Conservation (phyloP, 2,329 filamentous ascomycete species). For the Raffaelea arxii region DNA sequence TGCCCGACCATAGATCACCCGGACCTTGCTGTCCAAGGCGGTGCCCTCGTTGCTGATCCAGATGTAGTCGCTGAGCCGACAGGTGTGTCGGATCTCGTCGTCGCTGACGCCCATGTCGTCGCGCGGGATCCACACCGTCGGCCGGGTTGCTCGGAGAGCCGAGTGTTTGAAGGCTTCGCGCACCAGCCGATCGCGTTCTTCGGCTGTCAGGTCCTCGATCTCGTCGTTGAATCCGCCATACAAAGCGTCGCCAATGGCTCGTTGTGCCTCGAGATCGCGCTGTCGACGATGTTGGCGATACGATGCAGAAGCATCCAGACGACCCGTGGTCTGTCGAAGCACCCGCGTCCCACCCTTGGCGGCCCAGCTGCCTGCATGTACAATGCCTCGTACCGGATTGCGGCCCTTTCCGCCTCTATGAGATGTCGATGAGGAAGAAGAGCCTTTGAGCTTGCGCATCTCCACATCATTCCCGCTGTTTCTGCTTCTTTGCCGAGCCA, state of each 20-base stretch:
- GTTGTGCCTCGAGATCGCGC: slow-evolving; percentile 63
- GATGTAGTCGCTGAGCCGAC: slow-evolving; percentile 65
- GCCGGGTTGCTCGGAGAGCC: slow-evolving; percentile 72
- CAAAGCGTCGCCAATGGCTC: slow-evolving; percentile 65
- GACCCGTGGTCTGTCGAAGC: slow-evolving; percentile 33
- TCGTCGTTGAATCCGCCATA: slow-evolving; percentile 86
- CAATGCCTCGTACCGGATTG: slow-evolving; percentile 35
- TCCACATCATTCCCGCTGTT: slow-evolving; percentile 23
- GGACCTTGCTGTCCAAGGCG: slow-evolving; percentile 71
- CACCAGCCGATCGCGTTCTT: slow-evolving; percentile 77
- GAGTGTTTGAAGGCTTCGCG: slow-evolving; percentile 85
- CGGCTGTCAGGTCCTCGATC: slow-evolving; percentile 85
- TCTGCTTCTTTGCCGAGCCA: slow-evolving; percentile 2
- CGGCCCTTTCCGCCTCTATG: slow-evolving; percentile 8
- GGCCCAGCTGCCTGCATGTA: slow-evolving; percentile 38
- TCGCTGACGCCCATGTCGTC: slow-evolving; percentile 86
- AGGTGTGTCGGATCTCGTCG: slow-evolving; percentile 76
- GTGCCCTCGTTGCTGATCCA: slow-evolving; percentile 95
- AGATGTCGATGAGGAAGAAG: too few relatives aligned
- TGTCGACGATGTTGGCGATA: slow-evolving; percentile 36
- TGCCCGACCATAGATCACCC: slow-evolving; percentile 74
- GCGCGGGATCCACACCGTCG: slow-evolving; percentile 86
- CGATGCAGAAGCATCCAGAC: slow-evolving; percentile 36
- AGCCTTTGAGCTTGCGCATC: slow-evolving; percentile 20
- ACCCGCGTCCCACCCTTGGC: slow-evolving; percentile 39